Percentiles rank a stretch among this genome's conserved stretches.
phyloP scores from a whole-genome alignment of 1,284 basidiomycete genomes.

The Sporisorium graminicola region DNA sequence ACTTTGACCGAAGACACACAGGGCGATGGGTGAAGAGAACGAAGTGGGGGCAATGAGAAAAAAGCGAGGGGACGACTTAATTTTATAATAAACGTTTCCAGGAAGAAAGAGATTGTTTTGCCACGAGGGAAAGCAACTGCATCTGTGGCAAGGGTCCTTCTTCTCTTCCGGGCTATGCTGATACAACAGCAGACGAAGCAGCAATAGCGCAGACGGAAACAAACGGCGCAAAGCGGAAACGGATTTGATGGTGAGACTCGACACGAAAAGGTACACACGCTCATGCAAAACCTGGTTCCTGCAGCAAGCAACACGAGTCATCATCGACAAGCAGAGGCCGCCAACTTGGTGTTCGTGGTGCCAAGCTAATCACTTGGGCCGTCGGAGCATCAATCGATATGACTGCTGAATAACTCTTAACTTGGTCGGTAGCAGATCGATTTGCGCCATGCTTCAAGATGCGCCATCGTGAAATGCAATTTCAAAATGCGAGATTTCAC shows the following conservation, averaged over 20 bases:
- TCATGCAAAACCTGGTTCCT: no score
- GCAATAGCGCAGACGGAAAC: slow-evolving; percentile 3
- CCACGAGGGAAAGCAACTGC: neutral
- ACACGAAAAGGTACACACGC: no score
- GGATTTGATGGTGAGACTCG: slow-evolving; percentile 5
- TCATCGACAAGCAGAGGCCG: no score
- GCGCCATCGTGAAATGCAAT: neutral
- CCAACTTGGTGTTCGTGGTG: no score
- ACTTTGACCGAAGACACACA: no score
- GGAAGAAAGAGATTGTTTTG: slow-evolving; percentile 3
- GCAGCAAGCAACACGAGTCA: neutral
- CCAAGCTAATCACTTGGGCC: no score
- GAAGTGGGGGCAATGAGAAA: neutral
- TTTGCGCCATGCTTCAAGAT: neutral
- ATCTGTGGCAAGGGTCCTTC: slow-evolving; percentile 5
- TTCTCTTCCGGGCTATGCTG: neutral
- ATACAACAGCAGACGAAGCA: no score
- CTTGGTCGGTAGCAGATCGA: no score
- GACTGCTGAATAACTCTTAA: no score
- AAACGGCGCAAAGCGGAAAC: slow-evolving; percentile 7
- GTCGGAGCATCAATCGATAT: no score
- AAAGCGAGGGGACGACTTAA: no score
- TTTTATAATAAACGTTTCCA: neutral
- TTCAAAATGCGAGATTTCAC: neutral
- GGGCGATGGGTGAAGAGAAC: neutral